Conservation (phyloP, 2,329 filamentous ascomycete genomes). For the Ceratocystis cubensis region DNA sequence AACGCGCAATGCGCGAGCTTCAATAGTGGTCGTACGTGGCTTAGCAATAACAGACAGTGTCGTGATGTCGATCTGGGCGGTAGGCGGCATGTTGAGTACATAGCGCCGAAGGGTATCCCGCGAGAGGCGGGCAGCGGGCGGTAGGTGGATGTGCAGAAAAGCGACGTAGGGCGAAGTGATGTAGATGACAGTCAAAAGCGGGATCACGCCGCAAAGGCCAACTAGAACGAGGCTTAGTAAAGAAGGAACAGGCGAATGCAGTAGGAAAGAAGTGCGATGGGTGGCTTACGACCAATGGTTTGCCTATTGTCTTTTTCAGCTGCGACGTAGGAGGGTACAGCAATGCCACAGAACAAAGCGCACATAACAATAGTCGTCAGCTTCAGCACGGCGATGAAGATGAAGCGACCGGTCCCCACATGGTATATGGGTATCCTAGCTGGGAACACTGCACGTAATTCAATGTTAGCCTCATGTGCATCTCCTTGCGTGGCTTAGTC, state of each 20-base stretch:
- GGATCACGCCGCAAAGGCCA: slow-evolving; percentile 47
- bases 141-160: slow-evolving; percentile 57
- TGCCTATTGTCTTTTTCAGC: slow-evolving; percentile 30
- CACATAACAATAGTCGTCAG: slow-evolving; percentile 59
- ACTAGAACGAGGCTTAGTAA: slow-evolving; percentile 31
- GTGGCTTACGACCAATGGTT: slow-evolving; percentile 31
- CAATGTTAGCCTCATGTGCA: not conserved
- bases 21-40: slow-evolving; percentile 37
- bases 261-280: not conserved
- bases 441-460: slow-evolving; percentile 35
- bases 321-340: slow-evolving; percentile 46
- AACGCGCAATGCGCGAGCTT: slow-evolving; percentile 30
- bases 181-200: slow-evolving; percentile 51
- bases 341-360: slow-evolving; percentile 50
- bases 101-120: slow-evolving; percentile 43
- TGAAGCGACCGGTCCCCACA: slow-evolving; percentile 53
- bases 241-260: not conserved
- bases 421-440: slow-evolving; percentile 60
- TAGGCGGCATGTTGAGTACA: slow-evolving; percentile 35
- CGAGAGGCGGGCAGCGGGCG: slow-evolving; percentile 50
- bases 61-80: slow-evolving; percentile 38
- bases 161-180: slow-evolving; percentile 59
- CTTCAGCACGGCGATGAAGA: slow-evolving; percentile 58
- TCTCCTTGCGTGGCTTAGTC: not conserved
- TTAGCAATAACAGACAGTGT: slow-evolving; percentile 45